Evolutionary conservation across 2,329 filamentous ascomycete species (phyloP), one percentile per base, ranked within the genome.

Genomic region (Curvularia sp.): DNA sequence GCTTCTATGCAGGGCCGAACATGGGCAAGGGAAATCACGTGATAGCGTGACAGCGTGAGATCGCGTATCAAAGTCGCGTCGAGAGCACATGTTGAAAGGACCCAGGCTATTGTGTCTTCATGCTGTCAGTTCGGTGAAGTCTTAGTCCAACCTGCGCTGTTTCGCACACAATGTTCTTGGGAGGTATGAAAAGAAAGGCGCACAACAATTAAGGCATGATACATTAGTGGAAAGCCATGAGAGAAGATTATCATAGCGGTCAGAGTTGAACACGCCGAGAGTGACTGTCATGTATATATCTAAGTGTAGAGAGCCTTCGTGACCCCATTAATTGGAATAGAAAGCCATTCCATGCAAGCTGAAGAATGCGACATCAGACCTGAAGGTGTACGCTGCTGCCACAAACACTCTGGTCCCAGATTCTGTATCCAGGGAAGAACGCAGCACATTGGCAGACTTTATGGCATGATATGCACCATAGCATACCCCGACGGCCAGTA

Each of bases 21-120:
- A 3, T 5, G 2, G 36, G 1, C 18, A 41, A 4, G 9, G 5
- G 5, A 4, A 18, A 12, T 32, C 15, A 53, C 49, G 21, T 43
- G 49, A 15, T 3, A 3, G 19, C 41, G 51, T 18, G 57, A 48
- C 19, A 55, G 15, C 42, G 52, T 57, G 49, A 39, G 18, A 13
- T 27, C 36, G 25, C 28, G 27, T 28, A 10, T 12, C 8, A 8
- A 3, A 10, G 30, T 34, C 5, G 9, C 8, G 30, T 34, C 30
- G 13, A 15, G 30, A 6, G 15, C 13, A n/a, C n/a, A n/a, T n/a
- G 15, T n/a, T 36, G 34, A n/a, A n/a, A 36, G 7, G 32, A 13
- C 8, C 7, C 10, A 38, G 8, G 8, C 7, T 34, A 3, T 8
- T 18, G 8, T 27, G 43, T 39, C 42, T 46, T 21, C 7, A 27